Conservation (phyloP, 192 early-diverging fungal genomes). For the Linnemannia exigua region DNA sequence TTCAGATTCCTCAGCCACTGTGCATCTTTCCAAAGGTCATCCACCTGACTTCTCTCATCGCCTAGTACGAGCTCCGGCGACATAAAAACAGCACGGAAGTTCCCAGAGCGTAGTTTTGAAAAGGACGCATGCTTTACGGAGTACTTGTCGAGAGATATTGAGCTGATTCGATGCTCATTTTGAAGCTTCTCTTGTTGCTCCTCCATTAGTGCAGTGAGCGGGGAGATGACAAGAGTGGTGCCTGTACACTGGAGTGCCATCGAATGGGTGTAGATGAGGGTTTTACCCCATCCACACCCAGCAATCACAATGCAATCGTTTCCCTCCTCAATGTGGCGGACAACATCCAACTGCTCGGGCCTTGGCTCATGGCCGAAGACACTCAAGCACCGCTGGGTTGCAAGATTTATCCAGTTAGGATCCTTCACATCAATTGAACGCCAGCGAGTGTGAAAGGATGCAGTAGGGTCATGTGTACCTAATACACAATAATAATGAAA, state of each 20-base stretch:
- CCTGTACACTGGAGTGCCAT: conserved; percentile 14
- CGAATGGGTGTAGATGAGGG: conserved; percentile 18
- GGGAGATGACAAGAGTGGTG: conserved; percentile 13
- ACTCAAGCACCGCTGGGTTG: background rate
- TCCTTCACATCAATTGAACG: too few species aligned
- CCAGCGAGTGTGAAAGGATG: too few species aligned
- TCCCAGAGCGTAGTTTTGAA: background rate
- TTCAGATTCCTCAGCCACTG: background rate
- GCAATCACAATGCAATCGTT: conserved; percentile 30
- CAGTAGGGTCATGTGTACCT: too few species aligned
- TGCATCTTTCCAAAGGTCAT: background rate
- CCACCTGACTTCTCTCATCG: background rate
- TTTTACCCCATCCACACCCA: conserved; percentile 30
- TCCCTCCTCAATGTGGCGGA: conserved; percentile 3
- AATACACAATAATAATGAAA: too few species aligned
- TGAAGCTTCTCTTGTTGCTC: conserved; percentile 15
- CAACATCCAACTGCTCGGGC: conserved; percentile 20
- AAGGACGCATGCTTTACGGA: background rate
- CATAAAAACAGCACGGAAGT: conserved; percentile 12
- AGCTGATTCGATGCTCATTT: background rate
- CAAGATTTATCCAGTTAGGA: too few species aligned
- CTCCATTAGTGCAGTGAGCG: conserved; percentile 8
- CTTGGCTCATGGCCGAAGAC: background rate
- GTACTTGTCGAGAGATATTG: background rate
- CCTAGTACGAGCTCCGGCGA: conserved; percentile 14